phyloP scores from a whole-genome alignment of 2,329 filamentous ascomycete genomes.

The Ophiosphaerella herpotricha region DNA sequence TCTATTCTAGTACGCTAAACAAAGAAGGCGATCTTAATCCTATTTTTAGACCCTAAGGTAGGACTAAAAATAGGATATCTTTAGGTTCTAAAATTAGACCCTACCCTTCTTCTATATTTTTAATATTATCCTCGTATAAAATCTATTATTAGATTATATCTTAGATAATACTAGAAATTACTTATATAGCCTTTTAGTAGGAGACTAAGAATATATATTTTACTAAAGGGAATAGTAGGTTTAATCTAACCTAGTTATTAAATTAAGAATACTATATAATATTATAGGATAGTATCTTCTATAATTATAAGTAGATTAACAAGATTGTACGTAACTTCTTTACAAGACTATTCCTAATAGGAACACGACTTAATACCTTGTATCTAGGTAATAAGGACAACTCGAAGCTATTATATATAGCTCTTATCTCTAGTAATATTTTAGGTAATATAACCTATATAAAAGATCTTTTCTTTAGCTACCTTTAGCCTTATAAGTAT shows the following conservation, averaged over 20 bases:
- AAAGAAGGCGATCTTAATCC: constrained; percentile 8
- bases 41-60: constrained; percentile 9
- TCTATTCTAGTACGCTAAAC: too few relatives aligned
- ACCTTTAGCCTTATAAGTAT: constrained; percentile 1
- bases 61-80: constrained; percentile 13
- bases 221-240: neutral
- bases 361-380: constrained; percentile 4
- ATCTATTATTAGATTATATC: constrained; percentile 3
- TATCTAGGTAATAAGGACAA: constrained; percentile 4
- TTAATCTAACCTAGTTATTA: constrained; percentile 1
- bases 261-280: neutral
- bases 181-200: constrained; percentile 6
- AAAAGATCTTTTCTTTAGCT: constrained; percentile 6
- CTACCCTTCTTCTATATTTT: constrained; percentile 12
- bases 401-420: constrained; percentile 3
- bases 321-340: constrained; percentile 1
- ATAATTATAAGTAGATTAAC: constrained; percentile 6
- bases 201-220: neutral
- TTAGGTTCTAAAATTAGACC: constrained; percentile 7
- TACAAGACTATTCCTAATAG: constrained; percentile 2
- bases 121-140: constrained; percentile 1
- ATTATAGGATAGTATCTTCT: constrained; percentile 4
- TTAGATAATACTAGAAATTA: constrained; percentile 10
- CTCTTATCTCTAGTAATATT: constrained; percentile 7
- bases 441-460: constrained; percentile 3